Base-by-base conservation (phyloP, 805 yeast species). In the Lipomyces yamanashiensis region DNA sequence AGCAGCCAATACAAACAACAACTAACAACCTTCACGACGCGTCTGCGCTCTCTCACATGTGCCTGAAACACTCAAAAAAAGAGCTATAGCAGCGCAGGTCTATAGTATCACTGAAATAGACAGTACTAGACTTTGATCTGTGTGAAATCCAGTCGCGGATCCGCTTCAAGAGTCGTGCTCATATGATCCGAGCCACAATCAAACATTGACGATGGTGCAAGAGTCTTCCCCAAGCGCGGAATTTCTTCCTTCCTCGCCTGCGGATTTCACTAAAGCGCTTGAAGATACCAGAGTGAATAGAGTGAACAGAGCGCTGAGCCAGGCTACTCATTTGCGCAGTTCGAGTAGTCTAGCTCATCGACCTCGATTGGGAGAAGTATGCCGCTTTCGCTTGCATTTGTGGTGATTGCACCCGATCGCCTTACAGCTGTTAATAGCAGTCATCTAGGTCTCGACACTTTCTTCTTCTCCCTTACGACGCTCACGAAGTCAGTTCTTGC, bases 391-490 rank as follows among this genome's bases (percentile, higher is more conserved):
- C 40, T 13, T 49, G 10, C 41, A 12, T 23, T 23, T 23, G n/a
- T n/a, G n/a, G n/a, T n/a, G n/a, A n/a, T 21, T 49, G 3, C 41
- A 8, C 12, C 10, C 37, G n/a, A 4, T 2, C 21, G 36, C 2
- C 2, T 34, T 13, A 39, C 33, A 33, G 21, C 50, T 33, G 36
- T 36, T 12, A 15, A 7, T n/a, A 28, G 28, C 28, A 28, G 28
- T 28, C 28, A 28, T 28, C 28, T 5, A 51, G 54, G 54, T 51
- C 12, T 13, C 54, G 13, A 36, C 54, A 2, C 40, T 51, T 9
- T 51, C 54, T 19, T 53, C 57, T 3, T 53, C 57, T 28, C 48
- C 57, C 10, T 48, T 53, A 13, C 57, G 45, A 13, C 48, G 57
- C 9, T 21, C 57, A 7, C 57, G 57, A 13, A 53, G 57, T 19